These are phyloP conservation scores for Hysterangium stoloniferum DNA, from an alignment of 768 basidiomycete species.

Conservation along the genomic window DNA sequence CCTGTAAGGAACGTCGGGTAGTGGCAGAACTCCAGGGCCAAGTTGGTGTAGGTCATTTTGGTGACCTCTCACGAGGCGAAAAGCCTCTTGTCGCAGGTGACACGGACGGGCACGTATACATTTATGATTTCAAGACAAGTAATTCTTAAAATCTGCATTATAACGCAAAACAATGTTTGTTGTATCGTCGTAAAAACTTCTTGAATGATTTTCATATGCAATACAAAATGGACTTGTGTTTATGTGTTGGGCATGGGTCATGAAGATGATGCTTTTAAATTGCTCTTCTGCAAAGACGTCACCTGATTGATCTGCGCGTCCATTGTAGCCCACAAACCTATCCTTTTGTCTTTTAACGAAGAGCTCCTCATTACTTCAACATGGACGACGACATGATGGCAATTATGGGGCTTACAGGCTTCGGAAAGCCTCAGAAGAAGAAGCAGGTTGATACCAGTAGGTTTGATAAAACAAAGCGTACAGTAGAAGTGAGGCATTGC, in stretches of 20 bases:
- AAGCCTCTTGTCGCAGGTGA: conserved; percentile 56
- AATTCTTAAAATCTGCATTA: too few relatives aligned
- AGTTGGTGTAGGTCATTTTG: conserved; percentile 53
- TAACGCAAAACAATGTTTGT: too few relatives aligned
- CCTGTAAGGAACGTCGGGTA: conserved; percentile 39
- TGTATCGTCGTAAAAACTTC: too few relatives aligned
- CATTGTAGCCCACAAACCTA: too few relatives aligned
- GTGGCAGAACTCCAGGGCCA: conserved; percentile 41
- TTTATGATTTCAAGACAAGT: conserved; percentile 37
- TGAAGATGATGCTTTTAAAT: too few relatives aligned
- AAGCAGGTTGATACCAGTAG: conserved; percentile 64
- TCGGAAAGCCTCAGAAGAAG: conserved; percentile 67
- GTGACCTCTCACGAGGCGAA: conserved; percentile 45
- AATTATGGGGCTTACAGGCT: conserved; percentile 78
- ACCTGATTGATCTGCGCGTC: too few relatives aligned
- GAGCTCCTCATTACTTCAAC: too few relatives aligned
- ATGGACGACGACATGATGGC: conserved; percentile 66
- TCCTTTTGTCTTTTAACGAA: too few relatives aligned
- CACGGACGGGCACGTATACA: conserved; percentile 39
- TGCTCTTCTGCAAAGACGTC: too few relatives aligned
- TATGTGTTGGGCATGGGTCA: too few relatives aligned
- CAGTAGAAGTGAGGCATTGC: conserved; percentile 25
- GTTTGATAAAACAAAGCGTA: conserved; percentile 68
- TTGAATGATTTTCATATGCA: too few relatives aligned
- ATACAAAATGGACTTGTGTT: too few relatives aligned